Base-by-base conservation (phyloP, 495 filamentous ascomycete species). In the Xylaria castorea region DNA sequence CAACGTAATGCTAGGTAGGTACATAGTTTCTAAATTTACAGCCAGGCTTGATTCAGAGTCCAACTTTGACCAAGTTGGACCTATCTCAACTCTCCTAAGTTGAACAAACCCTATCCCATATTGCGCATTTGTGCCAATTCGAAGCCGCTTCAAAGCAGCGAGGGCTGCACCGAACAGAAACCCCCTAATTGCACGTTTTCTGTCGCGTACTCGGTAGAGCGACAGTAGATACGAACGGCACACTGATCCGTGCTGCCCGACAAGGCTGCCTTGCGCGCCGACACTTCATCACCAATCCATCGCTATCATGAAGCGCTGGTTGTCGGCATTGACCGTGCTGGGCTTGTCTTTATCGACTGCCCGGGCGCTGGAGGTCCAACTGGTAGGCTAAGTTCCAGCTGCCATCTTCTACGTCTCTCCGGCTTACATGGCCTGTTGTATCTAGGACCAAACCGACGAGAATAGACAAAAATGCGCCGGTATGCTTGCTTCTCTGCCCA, bases 391-490 rank as follows among this genome's bases (percentile, higher is more conserved):
- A 18, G 7, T 40, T 11, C 42, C 38, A 20, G 34, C 62, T 32
- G 22, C 51, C 40, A 1, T 66, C 46, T 8, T 20, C 14, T 38
- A 11, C 22, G 5, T 60, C 30, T 34, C 44, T 25, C 69, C 48
- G 38, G 38, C 67, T 72, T 12, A 72, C 50, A 51, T 62, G 51
- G 20, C 40, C 25, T 70, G 66, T 42, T 27, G 20, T 60, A 34
- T 60, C 57, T 77, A 94, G 92, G 89, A 92, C 80, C 86, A 96
- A 79, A 90, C 91, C 75, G 89, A 93, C 48, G 87, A 91, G 38
- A 91, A 94, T 81, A 83, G 89, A 75, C 93, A 97, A 83, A 88
- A 92, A 91, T 99, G 96, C 84, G 91, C 93, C 79, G 83, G 83
- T 85, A 78, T 65, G 81, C 71, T 22, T 66, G 36, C 40, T 58